Conservation (phyloP, 257 asterid species). For the Przewalskia tangutica region DNA sequence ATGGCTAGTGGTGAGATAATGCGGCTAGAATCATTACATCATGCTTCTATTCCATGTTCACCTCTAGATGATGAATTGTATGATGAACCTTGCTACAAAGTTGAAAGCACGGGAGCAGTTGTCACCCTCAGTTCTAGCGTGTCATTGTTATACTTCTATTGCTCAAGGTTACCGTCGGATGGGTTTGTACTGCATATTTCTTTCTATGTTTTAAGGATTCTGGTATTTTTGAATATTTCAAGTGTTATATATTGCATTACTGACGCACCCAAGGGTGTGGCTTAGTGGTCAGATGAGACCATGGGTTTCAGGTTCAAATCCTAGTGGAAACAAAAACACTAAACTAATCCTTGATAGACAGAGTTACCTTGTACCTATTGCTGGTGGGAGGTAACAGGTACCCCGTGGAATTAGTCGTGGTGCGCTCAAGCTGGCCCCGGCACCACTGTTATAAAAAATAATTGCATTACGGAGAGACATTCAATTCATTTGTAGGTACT, state of each 20-base stretch:
- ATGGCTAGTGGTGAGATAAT: constrained; percentile 52
- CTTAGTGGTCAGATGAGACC: too few relatives aligned
- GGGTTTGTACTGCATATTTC: constrained; percentile 32
- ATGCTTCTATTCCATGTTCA: constrained; percentile 54
- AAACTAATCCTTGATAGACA: too few relatives aligned
- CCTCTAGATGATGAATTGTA: constrained; percentile 30
- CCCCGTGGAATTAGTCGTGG: too few relatives aligned
- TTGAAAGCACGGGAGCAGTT: constrained; percentile 50
- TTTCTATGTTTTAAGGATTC: not conserved
- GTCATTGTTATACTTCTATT: constrained; percentile 49
- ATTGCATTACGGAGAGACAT: not conserved
- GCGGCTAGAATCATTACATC: constrained; percentile 57
- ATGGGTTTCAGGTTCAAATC: too few relatives aligned
- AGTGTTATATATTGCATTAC: not conserved
- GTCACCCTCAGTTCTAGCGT: constrained; percentile 64
- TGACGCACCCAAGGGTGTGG: too few relatives aligned
- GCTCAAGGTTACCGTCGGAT: constrained; percentile 79
- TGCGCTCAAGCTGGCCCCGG: too few relatives aligned
- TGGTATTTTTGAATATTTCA: not conserved
- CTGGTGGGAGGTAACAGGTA: too few relatives aligned
- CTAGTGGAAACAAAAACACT: too few relatives aligned
- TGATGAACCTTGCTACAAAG: constrained; percentile 44
- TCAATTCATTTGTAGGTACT: constrained; percentile 34
- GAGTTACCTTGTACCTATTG: too few relatives aligned
- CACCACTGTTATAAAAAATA: too few relatives aligned